Percentiles rank a stretch among this genome's conserved stretches.
phyloP scores from a whole-genome alignment of 2,329 filamentous ascomycete species.

The Aureobasidium sp. region DNA sequence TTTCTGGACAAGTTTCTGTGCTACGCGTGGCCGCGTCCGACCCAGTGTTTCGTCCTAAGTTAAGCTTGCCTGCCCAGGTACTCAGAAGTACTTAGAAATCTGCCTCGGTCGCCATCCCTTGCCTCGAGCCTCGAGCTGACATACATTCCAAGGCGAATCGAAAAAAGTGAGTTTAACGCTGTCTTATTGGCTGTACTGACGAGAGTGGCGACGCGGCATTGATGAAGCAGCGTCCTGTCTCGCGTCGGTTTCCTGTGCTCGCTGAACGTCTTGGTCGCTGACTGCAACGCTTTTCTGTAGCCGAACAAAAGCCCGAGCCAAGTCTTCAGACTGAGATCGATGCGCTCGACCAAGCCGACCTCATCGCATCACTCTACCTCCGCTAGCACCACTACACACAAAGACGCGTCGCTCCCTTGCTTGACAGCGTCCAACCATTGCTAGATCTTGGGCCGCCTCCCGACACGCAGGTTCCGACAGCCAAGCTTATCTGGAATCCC shows the following conservation, averaged over 20 bases:
- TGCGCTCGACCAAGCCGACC: neutral
- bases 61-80: neutral
- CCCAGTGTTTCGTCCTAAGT: neutral
- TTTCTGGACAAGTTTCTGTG: neutral
- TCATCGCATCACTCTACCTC: constrained; percentile 8
- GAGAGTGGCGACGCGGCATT: constrained; percentile 4
- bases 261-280: neutral
- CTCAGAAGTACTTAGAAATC: neutral
- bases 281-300: constrained; percentile 1
- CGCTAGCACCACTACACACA: neutral
- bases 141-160: constrained; percentile 8
- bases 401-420: constrained; percentile 4
- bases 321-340: neutral
- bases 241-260: constrained; percentile 2
- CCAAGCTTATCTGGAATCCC: constrained; percentile 13
- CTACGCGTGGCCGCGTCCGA: constrained; percentile 1
- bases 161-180: constrained; percentile 12
- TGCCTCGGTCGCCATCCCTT: constrained; percentile 9
- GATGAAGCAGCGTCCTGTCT: neutral
- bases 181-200: constrained; percentile 1
- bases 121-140: constrained; percentile 2
- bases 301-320: constrained; percentile 7
- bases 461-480: constrained; percentile 7
- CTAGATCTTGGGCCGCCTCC: constrained; percentile 6
- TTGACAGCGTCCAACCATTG: neutral